phyloP scores from a whole-genome alignment of 371 early-diverging fungal genomes.

The Mortierella sp. region DNA sequence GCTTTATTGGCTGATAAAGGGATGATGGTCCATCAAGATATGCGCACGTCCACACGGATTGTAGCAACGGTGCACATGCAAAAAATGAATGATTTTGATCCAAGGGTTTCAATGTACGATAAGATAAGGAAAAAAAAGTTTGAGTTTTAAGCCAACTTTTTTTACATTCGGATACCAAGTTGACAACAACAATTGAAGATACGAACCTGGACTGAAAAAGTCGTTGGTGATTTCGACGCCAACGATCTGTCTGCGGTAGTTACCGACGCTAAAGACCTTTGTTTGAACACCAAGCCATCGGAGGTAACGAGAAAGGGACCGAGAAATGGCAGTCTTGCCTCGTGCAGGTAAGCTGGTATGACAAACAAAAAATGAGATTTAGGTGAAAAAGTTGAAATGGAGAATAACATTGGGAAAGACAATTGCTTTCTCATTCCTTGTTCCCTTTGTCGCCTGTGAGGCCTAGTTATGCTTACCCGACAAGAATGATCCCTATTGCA shows the following conservation, averaged over 20 bases:
- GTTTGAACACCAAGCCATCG: constrained; percentile 95
- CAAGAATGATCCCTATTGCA: constrained; percentile 86
- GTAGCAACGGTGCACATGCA: constrained; percentile 3
- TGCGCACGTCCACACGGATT: background rate
- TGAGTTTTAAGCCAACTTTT: background rate
- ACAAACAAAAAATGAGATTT: background rate
- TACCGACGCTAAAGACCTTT: constrained; percentile 94
- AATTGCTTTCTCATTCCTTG: no score
- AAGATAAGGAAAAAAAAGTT: constrained; percentile 10
- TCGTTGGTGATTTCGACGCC: constrained; percentile 72
- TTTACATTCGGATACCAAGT: background rate
- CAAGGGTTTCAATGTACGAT: constrained; percentile 3
- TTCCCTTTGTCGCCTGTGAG: background rate
- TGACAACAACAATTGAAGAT: background rate
- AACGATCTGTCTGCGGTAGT: constrained; percentile 88
- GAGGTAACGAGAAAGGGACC: constrained; percentile 92
- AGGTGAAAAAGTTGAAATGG: no score
- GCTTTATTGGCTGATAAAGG: constrained; percentile 69
- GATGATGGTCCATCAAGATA: background rate
- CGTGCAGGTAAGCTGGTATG: constrained; percentile 79
- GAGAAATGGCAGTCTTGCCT: constrained; percentile 89
- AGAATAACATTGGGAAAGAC: no score
- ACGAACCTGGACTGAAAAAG: constrained; percentile 88
- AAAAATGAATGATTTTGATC: background rate
- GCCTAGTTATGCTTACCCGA: constrained; percentile 67